Base-by-base conservation (phyloP, 305 asterid species). In the Stenogyne calaminthoides region DNA sequence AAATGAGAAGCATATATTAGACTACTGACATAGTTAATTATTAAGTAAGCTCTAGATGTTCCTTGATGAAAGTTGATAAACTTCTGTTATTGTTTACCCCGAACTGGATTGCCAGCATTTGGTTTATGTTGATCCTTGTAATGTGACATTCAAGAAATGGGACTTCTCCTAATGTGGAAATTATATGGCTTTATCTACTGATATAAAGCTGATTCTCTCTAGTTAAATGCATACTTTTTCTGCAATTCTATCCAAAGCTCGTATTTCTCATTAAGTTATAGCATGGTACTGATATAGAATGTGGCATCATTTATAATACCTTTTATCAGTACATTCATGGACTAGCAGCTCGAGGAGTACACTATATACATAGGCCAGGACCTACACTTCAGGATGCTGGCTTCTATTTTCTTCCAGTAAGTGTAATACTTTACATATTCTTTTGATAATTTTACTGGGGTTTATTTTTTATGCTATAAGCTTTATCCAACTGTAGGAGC, bases 341-440 rank as follows among this genome's bases (percentile, higher is more conserved):
- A 61, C 61, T 93, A 44, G 96, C 97, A 52, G 98, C 98, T 71
- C 87, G 89, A 76, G 96, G 97, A 83, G 92, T 89, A 72, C 96
- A 93, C 77, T 93, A 89, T 74, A 25, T 93, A 52, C 98, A 93
- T 76, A 86, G 88, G 46, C 96, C 98, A 32, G 97, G 98, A 69
- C 98, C 91, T 2, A 78, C 70, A 52, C 98, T 93, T 74, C 95
- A 91, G 79, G 98, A 93, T 80, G 77, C 78, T 49, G 98, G 96
- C 72, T 90, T 87, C 83, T 80, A 77, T 85, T 89, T 93, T 78
- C 97, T 93, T 76, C 98, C 97, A 66, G 98, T 93, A 77, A 73
- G 89, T 76, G 25, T 36, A 25, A 22, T 34, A 36, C 12, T 51
- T 42, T 42, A 22, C n/a, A n/a, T 47, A 11, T 4, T 7, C 40